A percentile compares a stretch with the other conserved stretches of the same genome.
Conservation (phyloP, 2,329 filamentous ascomycete species). For the Huntiella abstrusa region DNA sequence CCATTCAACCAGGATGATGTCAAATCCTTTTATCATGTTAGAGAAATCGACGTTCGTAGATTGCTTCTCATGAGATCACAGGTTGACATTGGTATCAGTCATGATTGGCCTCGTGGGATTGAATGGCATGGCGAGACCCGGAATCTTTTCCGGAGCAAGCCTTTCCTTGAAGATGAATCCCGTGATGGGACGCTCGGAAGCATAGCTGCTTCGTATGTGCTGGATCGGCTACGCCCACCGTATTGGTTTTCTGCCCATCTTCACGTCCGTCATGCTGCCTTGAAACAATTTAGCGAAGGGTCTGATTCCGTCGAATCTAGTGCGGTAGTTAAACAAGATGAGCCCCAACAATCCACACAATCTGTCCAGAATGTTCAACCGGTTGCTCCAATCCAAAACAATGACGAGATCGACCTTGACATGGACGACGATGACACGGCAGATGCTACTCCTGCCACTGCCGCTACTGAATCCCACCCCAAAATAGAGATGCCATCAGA, state of each 20-base stretch:
- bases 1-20: constrained; percentile 66
- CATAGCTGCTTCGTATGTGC: constrained; percentile 56
- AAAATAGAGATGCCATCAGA: background rate
- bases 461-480: constrained; percentile 8
- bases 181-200: constrained; percentile 58
- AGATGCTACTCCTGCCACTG: background rate
- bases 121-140: constrained; percentile 58
- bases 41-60: constrained; percentile 82
- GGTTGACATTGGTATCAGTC: constrained; percentile 78
- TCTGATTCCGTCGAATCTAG: background rate
- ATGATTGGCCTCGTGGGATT: constrained; percentile 82
- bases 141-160: constrained; percentile 54
- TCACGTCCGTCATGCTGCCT: constrained; percentile 70
- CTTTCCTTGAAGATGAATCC: constrained; percentile 58
- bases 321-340: constrained; percentile 14
- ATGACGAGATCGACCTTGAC: constrained; percentile 54
- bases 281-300: constrained; percentile 26
- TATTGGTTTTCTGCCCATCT: constrained; percentile 92
- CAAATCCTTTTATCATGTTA: constrained; percentile 70
- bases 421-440: constrained; percentile 30
- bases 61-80: constrained; percentile 68
- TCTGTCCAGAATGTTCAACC: background rate
- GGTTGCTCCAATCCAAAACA: constrained; percentile 24
- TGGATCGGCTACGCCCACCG: constrained; percentile 62
- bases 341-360: constrained; percentile 15